A percentile compares a stretch with the other conserved stretches of the same genome.
Evolutionary conservation across 129 eudicot genomes (phyloP).

Genomic region (Flaveria robusta): DNA sequence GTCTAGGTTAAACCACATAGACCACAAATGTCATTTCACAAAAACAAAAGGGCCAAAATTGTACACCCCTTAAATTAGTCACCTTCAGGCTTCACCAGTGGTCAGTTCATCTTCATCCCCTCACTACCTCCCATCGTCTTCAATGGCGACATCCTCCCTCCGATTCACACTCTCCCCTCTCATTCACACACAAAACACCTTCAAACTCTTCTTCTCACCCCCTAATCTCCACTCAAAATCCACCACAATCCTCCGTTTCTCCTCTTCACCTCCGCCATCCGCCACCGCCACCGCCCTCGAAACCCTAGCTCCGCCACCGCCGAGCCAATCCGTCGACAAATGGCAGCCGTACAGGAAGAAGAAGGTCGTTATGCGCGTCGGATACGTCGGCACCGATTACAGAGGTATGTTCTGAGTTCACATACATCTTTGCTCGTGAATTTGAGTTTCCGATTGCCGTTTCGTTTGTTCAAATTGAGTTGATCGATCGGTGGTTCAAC

Average conservation of each 20-base stretch:
- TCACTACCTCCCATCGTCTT: slow-evolving; percentile 13
- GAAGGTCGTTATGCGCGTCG: slow-evolving; percentile 97
- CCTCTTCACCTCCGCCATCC: slow-evolving; percentile 35
- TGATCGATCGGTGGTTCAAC: neutral
- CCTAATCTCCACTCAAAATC: slow-evolving; percentile 31
- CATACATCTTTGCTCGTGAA: neutral
- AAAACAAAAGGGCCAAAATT: slow-evolving; percentile 25
- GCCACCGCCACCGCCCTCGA: slow-evolving; percentile 32
- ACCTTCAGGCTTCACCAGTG: slow-evolving; percentile 6
- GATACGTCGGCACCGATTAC: slow-evolving; percentile 88
- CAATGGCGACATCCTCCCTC: slow-evolving; percentile 51
- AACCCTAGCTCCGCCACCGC: slow-evolving; percentile 38
- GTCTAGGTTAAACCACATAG: neutral
- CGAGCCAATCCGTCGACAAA: slow-evolving; percentile 29
- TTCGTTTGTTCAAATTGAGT: neutral
- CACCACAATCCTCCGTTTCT: slow-evolving; percentile 33
- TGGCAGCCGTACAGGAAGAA: slow-evolving; percentile 87
- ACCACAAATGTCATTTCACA: neutral
- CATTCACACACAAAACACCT: slow-evolving; percentile 34
- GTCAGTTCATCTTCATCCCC: neutral
- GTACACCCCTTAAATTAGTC: neutral
- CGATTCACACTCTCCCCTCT: slow-evolving; percentile 43
- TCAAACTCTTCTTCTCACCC: slow-evolving; percentile 27
- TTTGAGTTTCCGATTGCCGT: neutral
- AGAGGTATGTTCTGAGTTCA: slow-evolving; percentile 42